phyloP scores from a whole-genome alignment of 2,329 filamentous ascomycete genomes.

The Phyllosticta citribraziliensis region DNA sequence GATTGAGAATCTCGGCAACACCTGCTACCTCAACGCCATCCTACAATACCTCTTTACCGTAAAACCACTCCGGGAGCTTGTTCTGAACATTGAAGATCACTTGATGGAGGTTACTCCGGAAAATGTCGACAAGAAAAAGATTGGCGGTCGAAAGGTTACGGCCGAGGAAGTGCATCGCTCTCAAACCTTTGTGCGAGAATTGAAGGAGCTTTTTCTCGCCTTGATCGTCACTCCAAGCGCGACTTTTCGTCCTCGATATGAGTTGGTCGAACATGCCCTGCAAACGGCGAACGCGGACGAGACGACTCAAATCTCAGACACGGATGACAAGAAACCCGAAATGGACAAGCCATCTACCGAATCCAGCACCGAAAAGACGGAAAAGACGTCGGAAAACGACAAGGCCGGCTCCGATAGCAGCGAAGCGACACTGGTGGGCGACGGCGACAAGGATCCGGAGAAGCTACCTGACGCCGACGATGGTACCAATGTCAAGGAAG shows the following conservation, averaged over 20 bases:
- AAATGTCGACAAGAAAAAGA: slow-evolving; percentile 54
- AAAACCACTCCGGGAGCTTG: slow-evolving; percentile 67
- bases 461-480: slow-evolving; percentile 14
- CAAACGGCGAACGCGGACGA: slow-evolving; percentile 1
- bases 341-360: background rate
- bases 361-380: background rate
- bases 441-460: slow-evolving; percentile 11
- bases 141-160: slow-evolving; percentile 63
- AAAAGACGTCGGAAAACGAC: background rate
- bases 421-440: slow-evolving; percentile 1
- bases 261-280: slow-evolving; percentile 4
- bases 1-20: slow-evolving; percentile 89
- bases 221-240: slow-evolving; percentile 53
- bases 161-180: slow-evolving; percentile 49
- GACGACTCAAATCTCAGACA: background rate
- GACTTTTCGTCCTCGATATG: slow-evolving; percentile 16
- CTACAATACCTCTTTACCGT: slow-evolving; percentile 93
- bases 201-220: slow-evolving; percentile 59
- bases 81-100: slow-evolving; percentile 64
- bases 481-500: slow-evolving; percentile 11
- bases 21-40: slow-evolving; percentile 94
- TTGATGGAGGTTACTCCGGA: slow-evolving; percentile 58
- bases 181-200: slow-evolving; percentile 67
- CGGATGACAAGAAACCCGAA: background rate
- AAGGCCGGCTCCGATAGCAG: background rate